Percentiles rank a stretch among this genome's conserved stretches.
Evolutionary conservation across 768 basidiomycete species (phyloP).

Genomic region (Leccinum olivaceopallidum): DNA sequence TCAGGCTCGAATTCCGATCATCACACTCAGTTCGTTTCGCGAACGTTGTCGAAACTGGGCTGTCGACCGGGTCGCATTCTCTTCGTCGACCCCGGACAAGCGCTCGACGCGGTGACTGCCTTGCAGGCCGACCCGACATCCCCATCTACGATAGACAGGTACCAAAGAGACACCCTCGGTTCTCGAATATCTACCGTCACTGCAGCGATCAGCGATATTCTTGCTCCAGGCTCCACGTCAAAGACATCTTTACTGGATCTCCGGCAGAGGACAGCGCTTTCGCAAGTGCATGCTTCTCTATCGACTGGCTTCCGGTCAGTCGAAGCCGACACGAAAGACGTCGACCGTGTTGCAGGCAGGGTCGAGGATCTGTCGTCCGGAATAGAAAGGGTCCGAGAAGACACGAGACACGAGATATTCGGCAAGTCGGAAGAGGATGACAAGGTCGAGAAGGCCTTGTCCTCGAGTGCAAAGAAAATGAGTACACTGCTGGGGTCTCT

Average conservation of each 20-base stretch:
- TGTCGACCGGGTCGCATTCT: slow-evolving; percentile 37
- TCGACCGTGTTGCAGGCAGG: slow-evolving; percentile 37
- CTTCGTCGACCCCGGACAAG: slow-evolving; percentile 59
- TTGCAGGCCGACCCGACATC: slow-evolving; percentile 49
- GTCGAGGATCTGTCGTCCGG: slow-evolving; percentile 38
- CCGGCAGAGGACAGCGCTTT: slow-evolving; percentile 39
- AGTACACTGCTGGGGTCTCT: slow-evolving; percentile 32
- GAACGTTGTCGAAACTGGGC: slow-evolving; percentile 22
- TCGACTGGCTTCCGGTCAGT: slow-evolving; percentile 37
- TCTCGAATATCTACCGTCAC: slow-evolving; percentile 59
- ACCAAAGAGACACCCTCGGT: slow-evolving; percentile 59
- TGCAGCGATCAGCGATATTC: slow-evolving; percentile 34
- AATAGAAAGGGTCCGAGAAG: slow-evolving; percentile 41
- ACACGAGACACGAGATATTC: slow-evolving; percentile 40
- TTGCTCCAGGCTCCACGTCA: slow-evolving; percentile 7
- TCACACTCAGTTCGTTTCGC: slow-evolving; percentile 20
- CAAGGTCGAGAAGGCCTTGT: slow-evolving; percentile 31
- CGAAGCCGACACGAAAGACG: slow-evolving; percentile 28
- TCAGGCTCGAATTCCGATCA: slow-evolving; percentile 25
- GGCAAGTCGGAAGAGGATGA: slow-evolving; percentile 27
- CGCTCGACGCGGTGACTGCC: slow-evolving; percentile 50
- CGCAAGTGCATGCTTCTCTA: slow-evolving; percentile 43
- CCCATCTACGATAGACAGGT: slow-evolving; percentile 55
- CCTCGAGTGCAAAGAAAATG: slow-evolving; percentile 31
- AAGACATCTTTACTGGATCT: slow-evolving; percentile 25